Evolutionary conservation across 257 asterid genomes (phyloP), one percentile per base, ranked within the genome.

Genomic region (Asclepias syriaca): DNA sequence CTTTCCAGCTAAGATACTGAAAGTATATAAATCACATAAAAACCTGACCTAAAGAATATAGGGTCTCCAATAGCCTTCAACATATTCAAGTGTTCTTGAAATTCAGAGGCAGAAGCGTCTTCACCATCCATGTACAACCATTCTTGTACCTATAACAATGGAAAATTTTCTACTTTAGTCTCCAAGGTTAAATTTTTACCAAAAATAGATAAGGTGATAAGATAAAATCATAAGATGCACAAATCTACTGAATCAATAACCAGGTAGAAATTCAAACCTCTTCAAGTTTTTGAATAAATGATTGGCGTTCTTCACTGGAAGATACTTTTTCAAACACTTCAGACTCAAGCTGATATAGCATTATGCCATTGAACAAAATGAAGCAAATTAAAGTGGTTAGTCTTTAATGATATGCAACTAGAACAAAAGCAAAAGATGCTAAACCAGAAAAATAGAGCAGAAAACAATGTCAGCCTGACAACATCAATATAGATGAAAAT

Each of bases 91-190:
- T 83, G 95, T 79, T 88, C 85, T 84, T 90, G 82, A 79, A 95
- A 95, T 77, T 92, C 93, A 77, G 87, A 57, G 64, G 96, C 97
- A 80, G 96, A 86, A 77, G 98, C 99, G 84, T 95, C 99, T 86
- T 95, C 99, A 73, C 98, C 99, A 80, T 95, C 99, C 79, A 94
- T 90, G 78, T 95, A 95, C 84, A 95, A 77, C 99, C 99, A 95
- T 27, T 95, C 99, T 83, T 95, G 94, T 67, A 84, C 98, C 99
- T 95, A 85, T 79, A 80, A 72, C 58, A 83, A 24, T 68, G 63
- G 75, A 72, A 34, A 50, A 13, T 48, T 66, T 66, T 63, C 54
- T 66, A 61, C 60, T 67, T 45, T 54, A 65, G 64, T 60, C 68
- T 68, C 13, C 34, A 72, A 11, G 6, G 12, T 21, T 50, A 50